Evolutionary conservation across 768 basidiomycete species (phyloP), one percentile per base, ranked within the genome.

Genomic region (Mrakia hoshinonis): DNA sequence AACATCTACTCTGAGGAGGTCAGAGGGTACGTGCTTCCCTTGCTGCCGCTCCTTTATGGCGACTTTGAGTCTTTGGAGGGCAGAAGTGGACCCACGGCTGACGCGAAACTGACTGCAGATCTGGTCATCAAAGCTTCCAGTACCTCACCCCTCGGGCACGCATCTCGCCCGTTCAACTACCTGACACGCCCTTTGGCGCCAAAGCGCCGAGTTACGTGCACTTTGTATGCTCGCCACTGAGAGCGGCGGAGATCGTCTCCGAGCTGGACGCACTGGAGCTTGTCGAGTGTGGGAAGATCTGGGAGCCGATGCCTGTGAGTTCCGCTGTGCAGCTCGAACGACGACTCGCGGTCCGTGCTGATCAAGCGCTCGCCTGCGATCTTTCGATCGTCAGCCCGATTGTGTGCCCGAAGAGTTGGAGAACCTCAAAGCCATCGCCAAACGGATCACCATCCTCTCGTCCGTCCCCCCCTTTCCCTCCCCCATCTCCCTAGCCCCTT

Each of bases 211-310:
- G 78, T 22, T 83, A 82, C 24, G 76, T 95, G 52, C 92, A 96
- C 79, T 92, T 92, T 75, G 87, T 92, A 26, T 94, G 91, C 77
- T 91, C 91, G 4, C 91, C 92, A 0, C 77, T 81, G 1, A 84
- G 92, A 52, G 90, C 90, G 4, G 78, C 81, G 18, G 81, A 81
- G 5, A 88, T 94, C 70, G 81, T 90, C 73, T 82, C 84, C 46
- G 87, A 93, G 77, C 83, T 89, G 15, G 77, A 81, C 4, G 77
- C 81, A 63, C 78, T 85, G 13, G 77, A 67, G n/a, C 72, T 74
- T 26, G n/a, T 68, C 1, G 48, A 81, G 1, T 39, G 46, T 20
- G 52, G 65, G 20, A 60, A 68, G 3, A 82, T 76, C 12, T 92
- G 91, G 90, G 76, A 80, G 10, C 89, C 92, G 5, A 81, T 81